Conservation (phyloP, 805 yeast genomes). For the Wickerhamiella brachini region DNA sequence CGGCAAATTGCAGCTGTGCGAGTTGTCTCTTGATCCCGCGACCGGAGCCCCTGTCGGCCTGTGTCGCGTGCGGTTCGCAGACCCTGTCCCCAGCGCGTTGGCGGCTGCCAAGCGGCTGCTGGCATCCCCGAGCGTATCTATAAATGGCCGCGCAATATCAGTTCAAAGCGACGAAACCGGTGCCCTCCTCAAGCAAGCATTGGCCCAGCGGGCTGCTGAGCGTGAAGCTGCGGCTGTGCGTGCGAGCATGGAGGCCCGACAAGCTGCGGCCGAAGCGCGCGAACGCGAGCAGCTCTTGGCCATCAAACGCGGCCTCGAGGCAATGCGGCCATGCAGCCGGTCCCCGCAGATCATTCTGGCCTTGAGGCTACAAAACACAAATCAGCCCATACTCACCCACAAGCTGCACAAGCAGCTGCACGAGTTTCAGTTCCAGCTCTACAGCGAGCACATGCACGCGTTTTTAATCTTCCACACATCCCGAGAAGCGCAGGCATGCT, state of each 20-base stretch:
- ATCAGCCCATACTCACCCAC: not conserved
- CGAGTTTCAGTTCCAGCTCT: not conserved
- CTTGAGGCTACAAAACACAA: not conserved
- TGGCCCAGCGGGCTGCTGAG: not conserved
- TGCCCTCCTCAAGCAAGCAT: not conserved
- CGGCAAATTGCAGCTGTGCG: slow-evolving; percentile 4
- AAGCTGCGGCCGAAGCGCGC: not conserved
- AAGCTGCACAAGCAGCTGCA: not conserved
- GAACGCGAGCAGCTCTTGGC: not conserved
- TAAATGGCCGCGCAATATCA: too few species aligned
- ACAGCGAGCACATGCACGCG: not conserved
- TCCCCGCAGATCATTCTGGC: not conserved
- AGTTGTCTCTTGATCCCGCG: slow-evolving; percentile 1
- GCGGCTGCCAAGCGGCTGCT: not conserved
- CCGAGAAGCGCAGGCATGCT: not conserved
- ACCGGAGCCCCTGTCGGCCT: not conserved
- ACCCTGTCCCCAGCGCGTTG: not conserved
- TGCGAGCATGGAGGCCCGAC: not conserved
- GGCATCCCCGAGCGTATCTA: too few species aligned
- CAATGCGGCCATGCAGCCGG: not conserved
- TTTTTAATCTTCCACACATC: not conserved
- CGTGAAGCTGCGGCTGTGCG: not conserved
- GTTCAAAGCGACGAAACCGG: too few species aligned
- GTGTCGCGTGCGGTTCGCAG: not conserved
- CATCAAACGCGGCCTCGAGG: not conserved